Conservation (phyloP, 305 asterid species). For the Solanum chacoense region DNA sequence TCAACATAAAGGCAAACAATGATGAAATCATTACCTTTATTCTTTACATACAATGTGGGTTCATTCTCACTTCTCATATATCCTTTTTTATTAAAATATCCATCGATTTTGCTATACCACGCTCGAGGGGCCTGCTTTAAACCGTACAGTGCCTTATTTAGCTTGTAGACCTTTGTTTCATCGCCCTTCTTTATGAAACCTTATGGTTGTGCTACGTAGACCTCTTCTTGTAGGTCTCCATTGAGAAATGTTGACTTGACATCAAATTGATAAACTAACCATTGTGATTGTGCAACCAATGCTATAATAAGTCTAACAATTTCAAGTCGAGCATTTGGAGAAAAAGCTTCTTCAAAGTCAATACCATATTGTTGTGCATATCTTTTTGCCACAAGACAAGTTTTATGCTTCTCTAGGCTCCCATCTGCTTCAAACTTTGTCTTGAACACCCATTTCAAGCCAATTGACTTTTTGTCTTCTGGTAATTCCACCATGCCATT, state of each 20-base stretch:
- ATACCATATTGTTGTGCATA: neutral
- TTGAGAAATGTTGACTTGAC: neutral
- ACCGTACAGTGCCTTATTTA: neutral
- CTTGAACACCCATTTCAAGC: neutral
- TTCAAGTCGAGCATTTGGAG: neutral
- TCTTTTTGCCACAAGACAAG: too few species aligned
- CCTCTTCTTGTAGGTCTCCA: neutral
- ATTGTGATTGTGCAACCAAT: neutral
- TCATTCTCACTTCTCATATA: neutral
- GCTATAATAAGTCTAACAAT: neutral
- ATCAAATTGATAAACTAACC: neutral
- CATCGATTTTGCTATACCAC: neutral
- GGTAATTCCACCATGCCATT: neutral
- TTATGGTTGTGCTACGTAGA: neutral
- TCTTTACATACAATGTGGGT: neutral
- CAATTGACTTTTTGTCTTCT: neutral
- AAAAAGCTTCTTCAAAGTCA: neutral
- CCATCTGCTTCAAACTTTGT: neutral
- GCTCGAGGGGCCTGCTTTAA: neutral
- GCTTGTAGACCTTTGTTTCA: neutral
- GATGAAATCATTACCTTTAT: neutral
- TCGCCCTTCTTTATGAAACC: neutral
- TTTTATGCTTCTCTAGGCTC: neutral
- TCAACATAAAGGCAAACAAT: neutral
- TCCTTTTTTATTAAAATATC: neutral